Evolutionary conservation across 352 stramenopile genomes (phyloP).

Genomic region (Pythium graminicola): DNA sequence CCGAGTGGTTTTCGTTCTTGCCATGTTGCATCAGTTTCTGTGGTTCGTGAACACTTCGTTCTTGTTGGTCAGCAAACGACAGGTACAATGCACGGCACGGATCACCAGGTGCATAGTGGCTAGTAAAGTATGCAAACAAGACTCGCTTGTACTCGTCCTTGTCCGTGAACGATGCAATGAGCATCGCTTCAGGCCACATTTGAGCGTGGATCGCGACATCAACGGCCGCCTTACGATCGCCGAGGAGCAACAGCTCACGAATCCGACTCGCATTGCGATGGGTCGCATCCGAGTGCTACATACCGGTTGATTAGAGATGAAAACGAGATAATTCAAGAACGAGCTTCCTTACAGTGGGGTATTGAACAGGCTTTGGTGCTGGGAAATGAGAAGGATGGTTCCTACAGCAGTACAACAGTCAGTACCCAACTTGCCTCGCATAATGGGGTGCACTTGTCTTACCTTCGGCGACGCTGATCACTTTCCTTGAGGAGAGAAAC

Average conservation of each 20-base stretch:
- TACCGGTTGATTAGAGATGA: no score
- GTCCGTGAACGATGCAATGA: constrained; percentile 80
- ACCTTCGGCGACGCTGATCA: constrained; percentile 51
- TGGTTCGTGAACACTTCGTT: constrained; percentile 80
- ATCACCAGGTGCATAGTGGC: constrained; percentile 67
- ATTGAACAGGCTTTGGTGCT: constrained; percentile 36
- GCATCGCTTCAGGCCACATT: constrained; percentile 85
- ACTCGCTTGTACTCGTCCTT: constrained; percentile 84
- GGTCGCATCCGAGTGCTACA: constrained; percentile 47
- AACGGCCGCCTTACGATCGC: constrained; percentile 69
- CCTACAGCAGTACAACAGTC: constrained; percentile 13
- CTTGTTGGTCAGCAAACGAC: constrained; percentile 76
- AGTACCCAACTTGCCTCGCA: background rate
- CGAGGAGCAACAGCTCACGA: constrained; percentile 64
- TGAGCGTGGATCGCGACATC: constrained; percentile 70
- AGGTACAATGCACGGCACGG: constrained; percentile 73
- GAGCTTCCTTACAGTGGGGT: constrained; percentile 20
- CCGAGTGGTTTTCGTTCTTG: constrained; percentile 34
- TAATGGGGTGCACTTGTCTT: constrained; percentile 4
- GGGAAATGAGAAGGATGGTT: constrained; percentile 41
- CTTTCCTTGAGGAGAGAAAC: constrained; percentile 64
- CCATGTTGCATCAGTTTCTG: constrained; percentile 49
- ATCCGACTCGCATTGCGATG: constrained; percentile 46
- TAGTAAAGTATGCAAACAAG: constrained; percentile 67
- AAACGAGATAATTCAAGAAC: no score